A percentile compares a stretch with the other conserved stretches of the same genome.
Conservation (phyloP, 2,329 filamentous ascomycete genomes). For the Trichoderma harzianum region DNA sequence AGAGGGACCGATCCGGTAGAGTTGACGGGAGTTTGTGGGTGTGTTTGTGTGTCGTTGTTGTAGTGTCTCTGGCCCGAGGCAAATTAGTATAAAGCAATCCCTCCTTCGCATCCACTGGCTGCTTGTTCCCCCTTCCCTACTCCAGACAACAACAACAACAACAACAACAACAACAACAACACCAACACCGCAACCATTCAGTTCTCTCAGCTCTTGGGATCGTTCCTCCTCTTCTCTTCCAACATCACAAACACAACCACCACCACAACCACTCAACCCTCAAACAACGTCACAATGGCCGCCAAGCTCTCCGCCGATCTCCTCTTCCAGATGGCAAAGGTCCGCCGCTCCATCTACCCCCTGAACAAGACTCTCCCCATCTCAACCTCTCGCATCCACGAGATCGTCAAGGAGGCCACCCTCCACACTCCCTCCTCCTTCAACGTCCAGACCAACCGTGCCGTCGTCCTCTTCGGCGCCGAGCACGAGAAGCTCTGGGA, state of each 20-base stretch:
- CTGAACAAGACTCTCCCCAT: conserved; percentile 60
- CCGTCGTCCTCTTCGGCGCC: conserved; percentile 72
- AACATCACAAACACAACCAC: conserved; percentile 8
- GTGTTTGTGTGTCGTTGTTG: neutral
- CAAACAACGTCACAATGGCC: conserved; percentile 41
- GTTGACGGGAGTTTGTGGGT: neutral
- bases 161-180: neutral
- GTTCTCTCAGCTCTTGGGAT: conserved; percentile 5
- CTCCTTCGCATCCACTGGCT: neutral
- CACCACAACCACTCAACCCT: conserved; percentile 14
- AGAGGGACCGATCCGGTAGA: neutral
- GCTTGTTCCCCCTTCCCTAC: neutral
- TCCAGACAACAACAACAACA: neutral
- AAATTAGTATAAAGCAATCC: conserved; percentile 1
- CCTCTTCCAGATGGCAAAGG: conserved; percentile 63
- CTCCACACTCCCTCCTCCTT: conserved; percentile 74
- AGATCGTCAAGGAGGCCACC: conserved; percentile 63
- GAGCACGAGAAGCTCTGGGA: conserved; percentile 91
- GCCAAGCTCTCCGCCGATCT: conserved; percentile 42
- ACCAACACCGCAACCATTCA: conserved; percentile 8
- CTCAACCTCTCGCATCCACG: conserved; percentile 53
- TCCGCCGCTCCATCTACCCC: conserved; percentile 66
- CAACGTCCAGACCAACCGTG: conserved; percentile 82
- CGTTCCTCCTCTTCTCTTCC: conserved; percentile 10
- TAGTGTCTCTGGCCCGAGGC: neutral